Conservation (phyloP, 441 rosid species). For the Bruguiera hainesii region DNA sequence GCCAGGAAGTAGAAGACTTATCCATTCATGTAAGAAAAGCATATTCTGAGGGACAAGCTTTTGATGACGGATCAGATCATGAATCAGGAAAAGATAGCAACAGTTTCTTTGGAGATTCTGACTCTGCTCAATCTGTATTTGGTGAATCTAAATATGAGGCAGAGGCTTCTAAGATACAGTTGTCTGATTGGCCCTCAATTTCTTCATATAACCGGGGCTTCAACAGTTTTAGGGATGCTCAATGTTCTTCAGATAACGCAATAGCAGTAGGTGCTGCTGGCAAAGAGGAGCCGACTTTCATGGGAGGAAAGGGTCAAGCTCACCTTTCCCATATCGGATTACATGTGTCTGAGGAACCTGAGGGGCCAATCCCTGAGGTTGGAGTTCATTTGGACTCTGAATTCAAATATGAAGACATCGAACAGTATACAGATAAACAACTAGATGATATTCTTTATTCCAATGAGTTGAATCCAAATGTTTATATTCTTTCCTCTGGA, state of each 20-base stretch:
- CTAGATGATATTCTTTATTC: slow-evolving; percentile 29
- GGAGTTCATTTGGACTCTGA: slow-evolving; percentile 30
- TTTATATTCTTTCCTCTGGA: slow-evolving; percentile 51
- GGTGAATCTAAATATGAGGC: slow-evolving; percentile 25
- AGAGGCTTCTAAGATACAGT: slow-evolving; percentile 14
- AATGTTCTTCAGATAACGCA: slow-evolving; percentile 15
- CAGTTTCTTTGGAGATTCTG: slow-evolving; percentile 34
- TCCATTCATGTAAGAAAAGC: slow-evolving; percentile 10
- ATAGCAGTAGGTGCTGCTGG: slow-evolving; percentile 1
- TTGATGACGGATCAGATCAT: slow-evolving; percentile 28
- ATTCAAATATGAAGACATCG: slow-evolving; percentile 25
- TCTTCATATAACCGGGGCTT: slow-evolving; percentile 23
- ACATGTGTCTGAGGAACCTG: slow-evolving; percentile 20
- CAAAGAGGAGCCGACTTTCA: slow-evolving; percentile 19
- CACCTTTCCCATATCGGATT: slow-evolving; percentile 7
- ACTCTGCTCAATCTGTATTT: slow-evolving; percentile 24
- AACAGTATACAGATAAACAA: slow-evolving; percentile 28
- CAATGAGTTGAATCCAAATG: slow-evolving; percentile 25
- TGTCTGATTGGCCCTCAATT: slow-evolving; percentile 21
- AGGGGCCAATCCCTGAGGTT: slow-evolving; percentile 31
- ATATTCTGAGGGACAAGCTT: slow-evolving; percentile 18
- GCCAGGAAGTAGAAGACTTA: slow-evolving; percentile 17
- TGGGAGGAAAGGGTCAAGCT: slow-evolving; percentile 13
- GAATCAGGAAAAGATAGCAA: slow-evolving; percentile 51
- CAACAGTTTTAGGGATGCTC: slow-evolving; percentile 15